These are phyloP conservation scores for Pezizomycotina sp. DNA, from an alignment of 2,329 filamentous ascomycete species.

Conservation along the genomic window DNA sequence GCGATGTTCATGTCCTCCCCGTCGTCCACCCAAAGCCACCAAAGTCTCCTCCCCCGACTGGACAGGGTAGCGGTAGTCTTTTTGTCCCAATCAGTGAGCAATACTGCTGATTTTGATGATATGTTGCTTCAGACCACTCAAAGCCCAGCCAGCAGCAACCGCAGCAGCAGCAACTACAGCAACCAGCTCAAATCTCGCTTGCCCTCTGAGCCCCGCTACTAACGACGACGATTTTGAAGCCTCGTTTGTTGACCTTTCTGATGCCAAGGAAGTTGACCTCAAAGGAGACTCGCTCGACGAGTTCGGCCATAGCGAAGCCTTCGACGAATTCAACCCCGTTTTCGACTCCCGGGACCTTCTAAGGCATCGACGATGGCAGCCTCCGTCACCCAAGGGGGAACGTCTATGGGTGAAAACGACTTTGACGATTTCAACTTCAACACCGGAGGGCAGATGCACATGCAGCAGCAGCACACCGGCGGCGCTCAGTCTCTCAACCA, in stretches of 20 bases:
- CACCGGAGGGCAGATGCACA: constrained; percentile 30
- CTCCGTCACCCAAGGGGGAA: constrained; percentile 23
- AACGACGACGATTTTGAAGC: constrained; percentile 54
- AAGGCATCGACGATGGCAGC: constrained; percentile 24
- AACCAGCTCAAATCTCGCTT: constrained; percentile 24
- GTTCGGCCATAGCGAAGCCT: constrained; percentile 40
- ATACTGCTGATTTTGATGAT: constrained; percentile 8
- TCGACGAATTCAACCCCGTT: constrained; percentile 65
- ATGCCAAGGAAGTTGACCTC: constrained; percentile 55
- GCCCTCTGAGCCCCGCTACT: constrained; percentile 36
- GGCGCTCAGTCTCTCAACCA: too few species aligned
- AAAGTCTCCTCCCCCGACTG: constrained; percentile 5
- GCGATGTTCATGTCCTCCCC: constrained; percentile 20
- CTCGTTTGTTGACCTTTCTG: constrained; percentile 67
- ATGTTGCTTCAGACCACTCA: constrained; percentile 17
- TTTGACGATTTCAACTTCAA: constrained; percentile 37
- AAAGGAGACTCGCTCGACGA: constrained; percentile 50
- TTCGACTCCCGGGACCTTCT: constrained; percentile 47
- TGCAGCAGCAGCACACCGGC: constrained; percentile 26
- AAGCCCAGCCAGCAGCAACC: constrained; percentile 15
- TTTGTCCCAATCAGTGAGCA: constrained; percentile 21
- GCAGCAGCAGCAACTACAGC: constrained; percentile 24
- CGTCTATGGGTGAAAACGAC: constrained; percentile 30
- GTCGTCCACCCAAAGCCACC: constrained; percentile 9
- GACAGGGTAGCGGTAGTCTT: constrained; percentile 1